A percentile compares a stretch with the other conserved stretches of the same genome.
Conservation (phyloP, 129 eudicot genomes). For the Saposhnikovia divaricata region DNA sequence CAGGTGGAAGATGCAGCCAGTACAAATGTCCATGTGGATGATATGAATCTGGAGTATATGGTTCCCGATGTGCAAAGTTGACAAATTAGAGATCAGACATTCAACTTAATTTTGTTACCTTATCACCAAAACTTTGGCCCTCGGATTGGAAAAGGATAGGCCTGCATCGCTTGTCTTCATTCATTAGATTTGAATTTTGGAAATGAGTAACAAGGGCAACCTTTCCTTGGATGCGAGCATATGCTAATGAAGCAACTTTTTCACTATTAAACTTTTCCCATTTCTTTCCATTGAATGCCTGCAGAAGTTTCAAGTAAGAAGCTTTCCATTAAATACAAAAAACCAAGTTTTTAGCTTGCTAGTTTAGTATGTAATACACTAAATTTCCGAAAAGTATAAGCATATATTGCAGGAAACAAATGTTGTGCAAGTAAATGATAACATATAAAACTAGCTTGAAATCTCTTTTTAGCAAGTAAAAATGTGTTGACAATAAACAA, state of each 20-base stretch:
- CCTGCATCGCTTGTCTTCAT: conserved; percentile 85
- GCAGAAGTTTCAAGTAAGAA: background rate
- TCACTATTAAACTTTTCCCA: conserved; percentile 96
- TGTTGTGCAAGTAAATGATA: background rate
- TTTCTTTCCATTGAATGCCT: conserved; percentile 84
- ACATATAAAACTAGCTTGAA: conserved; percentile 4
- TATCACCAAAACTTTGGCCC: conserved; percentile 46
- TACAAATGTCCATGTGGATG: background rate
- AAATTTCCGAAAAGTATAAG: background rate
- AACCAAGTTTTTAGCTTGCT: background rate
- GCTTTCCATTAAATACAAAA: background rate
- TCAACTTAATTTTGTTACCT: conserved; percentile 26
- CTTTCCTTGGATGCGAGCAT: conserved; percentile 89
- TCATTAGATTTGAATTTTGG: conserved; percentile 93
- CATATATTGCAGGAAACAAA: background rate
- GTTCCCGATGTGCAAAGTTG: background rate
- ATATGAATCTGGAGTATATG: background rate
- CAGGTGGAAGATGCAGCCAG: background rate
- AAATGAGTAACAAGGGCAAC: conserved; percentile 73
- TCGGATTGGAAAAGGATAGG: conserved; percentile 84
- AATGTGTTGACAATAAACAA: background rate
- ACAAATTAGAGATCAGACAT: background rate
- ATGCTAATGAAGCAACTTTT: conserved; percentile 86
- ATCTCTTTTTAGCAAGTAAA: background rate
- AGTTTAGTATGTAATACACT: background rate